phyloP scores from a whole-genome alignment of 148 eudicot genomes.

The Euryodendron excelsum region DNA sequence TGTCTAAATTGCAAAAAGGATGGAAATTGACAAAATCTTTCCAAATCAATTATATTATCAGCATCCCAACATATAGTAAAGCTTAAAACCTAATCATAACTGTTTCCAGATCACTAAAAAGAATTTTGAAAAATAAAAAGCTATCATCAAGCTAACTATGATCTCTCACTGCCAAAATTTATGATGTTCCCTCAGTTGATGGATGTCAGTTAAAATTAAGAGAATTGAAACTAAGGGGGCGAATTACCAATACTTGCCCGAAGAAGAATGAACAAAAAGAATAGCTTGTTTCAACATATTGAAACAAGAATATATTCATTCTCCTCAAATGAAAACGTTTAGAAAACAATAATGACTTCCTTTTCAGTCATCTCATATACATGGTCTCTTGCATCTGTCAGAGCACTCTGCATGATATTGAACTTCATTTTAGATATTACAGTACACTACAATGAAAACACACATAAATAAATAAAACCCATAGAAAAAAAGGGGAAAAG shows the following conservation, averaged over 20 bases:
- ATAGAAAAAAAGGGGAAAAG: not conserved
- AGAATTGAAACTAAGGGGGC: not conserved
- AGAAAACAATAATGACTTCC: conserved; percentile 65
- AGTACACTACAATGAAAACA: not conserved
- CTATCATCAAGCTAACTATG: conserved; percentile 1
- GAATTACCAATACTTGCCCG: not conserved
- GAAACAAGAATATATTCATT: not conserved
- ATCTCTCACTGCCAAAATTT: conserved; percentile 24
- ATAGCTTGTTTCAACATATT: not conserved
- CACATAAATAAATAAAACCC: not conserved
- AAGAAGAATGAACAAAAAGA: not conserved
- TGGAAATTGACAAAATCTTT: not conserved
- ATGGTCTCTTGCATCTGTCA: conserved; percentile 90
- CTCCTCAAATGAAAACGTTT: conserved; percentile 11
- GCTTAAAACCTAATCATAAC: not conserved
- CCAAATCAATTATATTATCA: conserved; percentile 1
- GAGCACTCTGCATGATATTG: conserved; percentile 65
- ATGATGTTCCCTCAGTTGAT: conserved; percentile 6
- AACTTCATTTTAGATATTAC: conserved; percentile 12
- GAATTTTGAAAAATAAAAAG: not conserved
- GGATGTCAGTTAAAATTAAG: not conserved
- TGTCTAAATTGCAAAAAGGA: no score
- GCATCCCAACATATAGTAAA: not conserved
- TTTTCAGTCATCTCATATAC: conserved; percentile 88
- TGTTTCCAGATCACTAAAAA: not conserved